These are phyloP conservation scores for Blastobotrys persicus DNA, from an alignment of 1,139 yeast species.

Conservation along the genomic window DNA sequence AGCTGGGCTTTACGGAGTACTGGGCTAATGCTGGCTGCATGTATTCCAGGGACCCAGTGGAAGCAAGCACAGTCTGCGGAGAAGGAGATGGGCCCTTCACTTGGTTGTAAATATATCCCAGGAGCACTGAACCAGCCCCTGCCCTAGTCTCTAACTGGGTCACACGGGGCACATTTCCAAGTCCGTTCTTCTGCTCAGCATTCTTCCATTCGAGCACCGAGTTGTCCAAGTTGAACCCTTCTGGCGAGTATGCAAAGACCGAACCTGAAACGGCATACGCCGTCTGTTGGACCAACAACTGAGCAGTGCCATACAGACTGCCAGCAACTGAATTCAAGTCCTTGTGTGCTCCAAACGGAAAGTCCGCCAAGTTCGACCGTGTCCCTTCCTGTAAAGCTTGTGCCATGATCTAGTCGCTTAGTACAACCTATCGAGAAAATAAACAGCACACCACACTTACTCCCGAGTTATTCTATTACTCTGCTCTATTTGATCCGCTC, in stretches of 20 bases:
- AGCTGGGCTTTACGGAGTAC: slow-evolving; percentile 35
- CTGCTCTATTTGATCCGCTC: not conserved
- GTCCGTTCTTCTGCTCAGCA: slow-evolving; percentile 49
- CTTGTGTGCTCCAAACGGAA: slow-evolving; percentile 20
- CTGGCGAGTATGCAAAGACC: slow-evolving; percentile 71
- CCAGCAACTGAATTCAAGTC: slow-evolving; percentile 29
- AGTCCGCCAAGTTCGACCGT: slow-evolving; percentile 14
- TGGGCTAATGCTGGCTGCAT: slow-evolving; percentile 57
- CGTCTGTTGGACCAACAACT: slow-evolving; percentile 61
- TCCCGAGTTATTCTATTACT: not conserved
- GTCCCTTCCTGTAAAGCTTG: slow-evolving; percentile 14
- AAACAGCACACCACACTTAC: not conserved
- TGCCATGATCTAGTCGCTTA: slow-evolving; percentile 12
- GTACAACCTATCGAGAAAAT: not conserved
- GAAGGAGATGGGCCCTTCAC: slow-evolving; percentile 18
- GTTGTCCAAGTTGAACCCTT: slow-evolving; percentile 58
- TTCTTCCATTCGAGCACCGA: slow-evolving; percentile 58
- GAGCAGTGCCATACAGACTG: slow-evolving; percentile 46
- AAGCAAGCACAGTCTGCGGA: slow-evolving; percentile 51
- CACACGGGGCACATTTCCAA: slow-evolving; percentile 56
- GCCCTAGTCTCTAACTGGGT: slow-evolving; percentile 70
- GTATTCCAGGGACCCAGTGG: slow-evolving; percentile 64
- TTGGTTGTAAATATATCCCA: slow-evolving; percentile 60
- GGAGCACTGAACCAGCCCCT: slow-evolving; percentile 78
- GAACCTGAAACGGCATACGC: slow-evolving; percentile 60